These are phyloP conservation scores for Mycena pura DNA, from an alignment of 768 basidiomycete genomes.

Conservation along the genomic window DNA sequence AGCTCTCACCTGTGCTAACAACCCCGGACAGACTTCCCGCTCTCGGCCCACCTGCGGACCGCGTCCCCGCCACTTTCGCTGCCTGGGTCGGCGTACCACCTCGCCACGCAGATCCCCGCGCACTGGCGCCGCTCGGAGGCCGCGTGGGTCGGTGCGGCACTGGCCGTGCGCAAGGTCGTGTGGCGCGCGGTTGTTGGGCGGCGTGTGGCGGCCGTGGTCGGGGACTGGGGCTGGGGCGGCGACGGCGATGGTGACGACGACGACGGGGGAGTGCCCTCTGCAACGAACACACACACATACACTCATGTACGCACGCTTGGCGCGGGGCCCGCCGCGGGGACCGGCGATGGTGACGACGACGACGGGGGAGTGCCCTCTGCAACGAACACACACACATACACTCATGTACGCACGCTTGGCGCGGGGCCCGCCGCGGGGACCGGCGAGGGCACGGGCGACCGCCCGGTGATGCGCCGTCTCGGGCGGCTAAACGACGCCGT, in stretches of 20 bases:
- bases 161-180: slow-evolving; percentile 70
- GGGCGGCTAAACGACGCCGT: slow-evolving; percentile 59
- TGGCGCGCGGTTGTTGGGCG: slow-evolving; percentile 74
- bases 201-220: too few species aligned
- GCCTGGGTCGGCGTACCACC: slow-evolving; percentile 63
- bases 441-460: slow-evolving; percentile 43
- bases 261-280: too few species aligned
- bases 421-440: background rate
- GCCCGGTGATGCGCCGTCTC: slow-evolving; percentile 50
- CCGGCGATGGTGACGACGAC: too few species aligned
- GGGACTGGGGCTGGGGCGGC: too few species aligned
- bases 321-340: too few species aligned
- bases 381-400: too few species aligned
- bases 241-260: too few species aligned
- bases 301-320: too few species aligned
- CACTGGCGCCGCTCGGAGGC: slow-evolving; percentile 56
- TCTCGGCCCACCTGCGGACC: slow-evolving; percentile 47
- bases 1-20: slow-evolving; percentile 13
- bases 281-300: too few species aligned
- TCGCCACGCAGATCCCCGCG: slow-evolving; percentile 74
- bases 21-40: slow-evolving; percentile 57
- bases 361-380: too few species aligned
- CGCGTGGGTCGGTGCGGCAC: slow-evolving; percentile 44
- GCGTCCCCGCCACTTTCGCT: slow-evolving; percentile 43
- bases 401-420: too few species aligned